Base-by-base conservation (phyloP, 306 rosid species). In the Lotus japonicus region DNA sequence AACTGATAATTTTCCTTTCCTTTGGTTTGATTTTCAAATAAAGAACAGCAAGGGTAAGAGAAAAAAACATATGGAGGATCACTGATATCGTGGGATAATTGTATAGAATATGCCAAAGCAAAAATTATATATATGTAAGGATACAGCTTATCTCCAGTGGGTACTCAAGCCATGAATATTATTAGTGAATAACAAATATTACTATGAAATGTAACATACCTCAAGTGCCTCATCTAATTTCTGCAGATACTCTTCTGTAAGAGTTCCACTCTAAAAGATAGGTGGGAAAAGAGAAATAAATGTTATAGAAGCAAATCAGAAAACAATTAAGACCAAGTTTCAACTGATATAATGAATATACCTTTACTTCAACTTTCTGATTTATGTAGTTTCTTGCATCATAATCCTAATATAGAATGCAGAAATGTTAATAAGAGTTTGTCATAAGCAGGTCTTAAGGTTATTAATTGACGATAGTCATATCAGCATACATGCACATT, bases 281-380 rank as follows among this genome's bases (percentile, higher is more conserved):
- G 44, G 64, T 50, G 48, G 64, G 43, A 42, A 17, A 46, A 18
- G 9, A 49, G 16, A 39, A 6, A 58, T 31, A 45, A 66, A 21
- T 62, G 74, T 44, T 44, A 17, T 66, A 56, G 33, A 52, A 17
- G 50, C 10, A 33, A 17, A 54, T 35, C 23, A 61, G 35, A 73
- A 74, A 65, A 55, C 53, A 64, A 73, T 19, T 21, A 78, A 12
- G 50, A 65, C 71, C 65, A 64, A 46, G 66, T 54, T 46, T 71
- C 70, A 73, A 36, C 50, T 59, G 63, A 59, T 50, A 68, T 38
- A 59, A 16, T 38, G 26, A 74, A 59, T 48, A 71, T 85, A 94
- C 98, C 83, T 18, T 77, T 16, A 94, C 95, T 94, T 84, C 95
- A 81, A 94, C 96, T 72, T 77, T 86, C 82, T 88, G 97, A 83